Evolutionary conservation across 2,329 filamentous ascomycete genomes (phyloP), one percentile per base, ranked within the genome.

Genomic region (Paracorniculantispora psalliotae): DNA sequence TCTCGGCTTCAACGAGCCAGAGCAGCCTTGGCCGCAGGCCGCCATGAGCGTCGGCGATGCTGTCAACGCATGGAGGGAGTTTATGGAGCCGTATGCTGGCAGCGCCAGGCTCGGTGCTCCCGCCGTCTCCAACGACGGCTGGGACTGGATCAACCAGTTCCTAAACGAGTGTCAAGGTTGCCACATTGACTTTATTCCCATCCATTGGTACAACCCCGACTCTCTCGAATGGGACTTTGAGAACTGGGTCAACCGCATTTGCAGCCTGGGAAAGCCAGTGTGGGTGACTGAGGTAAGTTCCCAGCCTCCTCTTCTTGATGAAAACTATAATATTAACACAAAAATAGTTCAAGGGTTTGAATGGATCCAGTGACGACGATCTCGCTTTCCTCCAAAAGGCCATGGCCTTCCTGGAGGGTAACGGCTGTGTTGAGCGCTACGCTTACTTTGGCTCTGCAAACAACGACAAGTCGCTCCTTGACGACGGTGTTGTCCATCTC

Each of bases 201-300:
- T 79, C 37, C 78, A 81, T 63, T 80, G 77, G 77, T 80, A 81
- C 61, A 74, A 75, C 58, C 63, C 66, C 30, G 68, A 68, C 41
- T 64, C 66, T 47, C 68, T 72, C 61, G 66, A 69, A 8, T 64
- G 64, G 3, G 75, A 76, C 67, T 77, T 80, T 70, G 73, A 79
- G 68, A 57, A 66, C 54, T 75, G 79, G 65, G 65, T 79, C 44
- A 57, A 68, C 23, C 65, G 72, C n/a, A 74, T 77, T 28, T 72
- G 73, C 58, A 61, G 61, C 13, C 65, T 73, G n/a, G 70, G 69
- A 25, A 71, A 72, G 58, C 69, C 71, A n/a, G 66, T 80, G 59
- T 80, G 73, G 73, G 67, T 81, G 47, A 78, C 75, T 26, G 78
- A 81, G 66, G 64, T 67, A 47, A 28, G 17, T 23, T 17, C 8